phyloP scores from a whole-genome alignment of 768 basidiomycete species.

The Rhizopogon vinicolor region DNA sequence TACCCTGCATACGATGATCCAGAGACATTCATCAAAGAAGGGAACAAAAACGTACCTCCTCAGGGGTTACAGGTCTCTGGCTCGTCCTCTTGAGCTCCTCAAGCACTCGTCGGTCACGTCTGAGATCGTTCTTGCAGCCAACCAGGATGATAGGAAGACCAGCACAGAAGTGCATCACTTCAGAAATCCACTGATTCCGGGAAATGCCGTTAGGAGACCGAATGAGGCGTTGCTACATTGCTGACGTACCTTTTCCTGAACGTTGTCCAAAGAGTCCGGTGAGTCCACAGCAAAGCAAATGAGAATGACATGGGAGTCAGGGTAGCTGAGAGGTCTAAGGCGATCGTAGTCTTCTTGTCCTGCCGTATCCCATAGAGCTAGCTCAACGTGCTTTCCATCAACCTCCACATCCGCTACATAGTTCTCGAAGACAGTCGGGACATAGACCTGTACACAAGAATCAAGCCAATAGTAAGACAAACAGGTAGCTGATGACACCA shows the following conservation, averaged over 20 bases:
- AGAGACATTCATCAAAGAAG: background rate
- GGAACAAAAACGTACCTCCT: conserved; percentile 57
- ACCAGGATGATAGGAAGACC: conserved; percentile 95
- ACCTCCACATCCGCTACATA: conserved; percentile 99
- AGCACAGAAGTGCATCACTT: conserved; percentile 97
- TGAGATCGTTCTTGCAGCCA: conserved; percentile 98
- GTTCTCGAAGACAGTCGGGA: conserved; percentile 99
- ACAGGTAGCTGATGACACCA: background rate
- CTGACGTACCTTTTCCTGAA: conserved; percentile 91
- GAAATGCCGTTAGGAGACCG: conserved; percentile 4
- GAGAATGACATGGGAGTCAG: conserved; percentile 99
- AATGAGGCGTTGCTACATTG: conserved; percentile 1
- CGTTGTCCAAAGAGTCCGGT: conserved; percentile 98
- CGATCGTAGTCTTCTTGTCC: conserved; percentile 99
- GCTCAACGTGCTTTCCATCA: conserved; percentile 96
- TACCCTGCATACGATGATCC: conserved; percentile 54
- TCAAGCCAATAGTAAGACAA: background rate
- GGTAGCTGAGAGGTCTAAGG: conserved; percentile 95
- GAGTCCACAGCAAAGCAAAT: conserved; percentile 99
- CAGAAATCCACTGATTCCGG: conserved; percentile 84
- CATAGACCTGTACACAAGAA: conserved; percentile 71
- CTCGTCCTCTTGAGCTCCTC: conserved; percentile 93
- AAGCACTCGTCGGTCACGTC: conserved; percentile 88
- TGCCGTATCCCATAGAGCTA: conserved; percentile 99
- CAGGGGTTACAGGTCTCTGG: conserved; percentile 91